These are phyloP conservation scores for Juglanconis juglandina DNA, from an alignment of 2,329 filamentous ascomycete genomes.

Conservation along the genomic window DNA sequence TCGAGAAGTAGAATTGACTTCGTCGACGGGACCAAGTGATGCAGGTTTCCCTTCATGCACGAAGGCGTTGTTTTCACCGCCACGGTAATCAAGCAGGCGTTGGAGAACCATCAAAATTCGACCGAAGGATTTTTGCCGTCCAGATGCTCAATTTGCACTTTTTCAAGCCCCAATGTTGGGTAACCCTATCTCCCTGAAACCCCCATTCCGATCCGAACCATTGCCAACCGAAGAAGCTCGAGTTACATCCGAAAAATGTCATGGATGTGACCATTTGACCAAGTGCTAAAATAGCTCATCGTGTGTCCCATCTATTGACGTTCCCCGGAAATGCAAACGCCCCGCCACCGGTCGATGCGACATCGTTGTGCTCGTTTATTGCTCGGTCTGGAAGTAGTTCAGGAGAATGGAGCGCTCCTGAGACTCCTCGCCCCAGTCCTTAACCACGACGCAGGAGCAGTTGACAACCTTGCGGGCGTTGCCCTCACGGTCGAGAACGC, in stretches of 20 bases:
- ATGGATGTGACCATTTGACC: conserved; percentile 28
- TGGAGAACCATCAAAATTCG: neutral
- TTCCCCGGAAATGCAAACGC: conserved; percentile 17
- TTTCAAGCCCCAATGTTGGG: conserved; percentile 31
- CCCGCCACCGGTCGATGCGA: conserved; percentile 27
- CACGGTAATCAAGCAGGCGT: conserved; percentile 29
- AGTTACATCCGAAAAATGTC: conserved; percentile 40
- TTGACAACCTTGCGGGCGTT: conserved; percentile 99
- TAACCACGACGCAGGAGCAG: conserved; percentile 99
- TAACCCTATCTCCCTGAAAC: conserved; percentile 28
- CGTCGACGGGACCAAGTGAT: conserved; percentile 21
- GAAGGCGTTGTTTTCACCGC: neutral
- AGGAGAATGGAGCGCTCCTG: conserved; percentile 98
- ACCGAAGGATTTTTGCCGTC: conserved; percentile 21
- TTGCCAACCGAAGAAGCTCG: conserved; percentile 47
- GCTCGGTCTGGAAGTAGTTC: conserved; percentile 99
- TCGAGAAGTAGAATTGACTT: conserved; percentile 45
- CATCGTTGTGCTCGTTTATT: conserved; percentile 45
- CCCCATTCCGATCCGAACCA: conserved; percentile 30
- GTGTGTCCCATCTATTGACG: conserved; percentile 35
- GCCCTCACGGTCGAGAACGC: conserved; percentile 97
- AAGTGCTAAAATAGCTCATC: conserved; percentile 24
- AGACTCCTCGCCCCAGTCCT: conserved; percentile 99
- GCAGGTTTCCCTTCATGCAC: neutral
- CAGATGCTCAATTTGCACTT: conserved; percentile 32